Percentiles rank a stretch among this genome's conserved stretches.
Conservation (phyloP, 139 green algal genomes). For the Haematococcus sp. region DNA sequence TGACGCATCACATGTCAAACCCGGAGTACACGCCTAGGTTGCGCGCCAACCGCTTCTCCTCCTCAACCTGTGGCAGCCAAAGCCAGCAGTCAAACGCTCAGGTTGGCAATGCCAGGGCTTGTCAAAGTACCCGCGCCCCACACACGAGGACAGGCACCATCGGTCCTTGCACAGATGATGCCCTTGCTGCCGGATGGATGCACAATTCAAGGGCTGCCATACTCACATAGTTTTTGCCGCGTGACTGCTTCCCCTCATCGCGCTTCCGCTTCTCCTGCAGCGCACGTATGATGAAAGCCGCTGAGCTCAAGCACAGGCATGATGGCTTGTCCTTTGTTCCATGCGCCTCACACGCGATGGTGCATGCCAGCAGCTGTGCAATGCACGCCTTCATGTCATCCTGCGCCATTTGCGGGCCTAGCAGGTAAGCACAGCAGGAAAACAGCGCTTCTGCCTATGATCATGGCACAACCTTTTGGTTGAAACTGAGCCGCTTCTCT, state of each 20-base stretch:
- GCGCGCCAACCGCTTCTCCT: constrained; percentile 53
- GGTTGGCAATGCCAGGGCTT: too few relatives aligned
- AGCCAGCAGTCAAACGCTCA: too few relatives aligned
- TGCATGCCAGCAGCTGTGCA: not conserved
- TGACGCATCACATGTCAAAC: constrained; percentile 42
- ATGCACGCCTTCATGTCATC: not conserved
- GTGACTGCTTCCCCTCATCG: constrained; percentile 24
- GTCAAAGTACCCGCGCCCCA: too few relatives aligned
- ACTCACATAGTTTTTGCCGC: constrained; percentile 46
- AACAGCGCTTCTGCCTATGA: too few relatives aligned
- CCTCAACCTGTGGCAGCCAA: constrained; percentile 17
- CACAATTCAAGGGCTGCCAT: too few relatives aligned
- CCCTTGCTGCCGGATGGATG: too few relatives aligned
- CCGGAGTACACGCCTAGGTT: constrained; percentile 45
- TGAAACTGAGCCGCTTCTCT: constrained; percentile 32
- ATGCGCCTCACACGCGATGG: not conserved
- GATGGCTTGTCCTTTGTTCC: not conserved
- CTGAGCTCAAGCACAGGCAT: not conserved
- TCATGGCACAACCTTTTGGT: constrained; percentile 32
- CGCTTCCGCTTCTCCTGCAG: constrained; percentile 59
- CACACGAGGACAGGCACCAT: too few relatives aligned
- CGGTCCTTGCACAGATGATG: too few relatives aligned
- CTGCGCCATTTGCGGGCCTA: not conserved
- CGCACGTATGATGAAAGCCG: not conserved
- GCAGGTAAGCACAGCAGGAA: too few relatives aligned